Evolutionary conservation across 805 yeast species (phyloP).

Genomic region (Kodamaea sagamina): DNA sequence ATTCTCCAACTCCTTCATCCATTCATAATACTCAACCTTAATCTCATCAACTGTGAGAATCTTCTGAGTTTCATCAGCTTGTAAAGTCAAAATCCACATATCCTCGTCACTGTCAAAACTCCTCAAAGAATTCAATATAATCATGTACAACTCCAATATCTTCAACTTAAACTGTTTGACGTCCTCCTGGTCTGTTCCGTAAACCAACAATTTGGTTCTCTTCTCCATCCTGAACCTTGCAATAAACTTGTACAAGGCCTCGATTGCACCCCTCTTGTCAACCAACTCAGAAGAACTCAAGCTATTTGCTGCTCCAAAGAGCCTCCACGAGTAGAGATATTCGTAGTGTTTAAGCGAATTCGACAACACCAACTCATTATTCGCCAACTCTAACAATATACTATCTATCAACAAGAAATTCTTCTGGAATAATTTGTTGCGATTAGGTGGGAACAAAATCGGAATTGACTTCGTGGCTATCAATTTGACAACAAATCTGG

Average conservation of each 20-base stretch:
- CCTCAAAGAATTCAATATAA: constrained; percentile 41
- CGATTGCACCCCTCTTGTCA: constrained; percentile 47
- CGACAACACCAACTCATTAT: constrained; percentile 30
- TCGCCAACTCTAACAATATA: constrained; percentile 35
- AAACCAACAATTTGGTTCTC: constrained; percentile 18
- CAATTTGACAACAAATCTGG: constrained; percentile 29
- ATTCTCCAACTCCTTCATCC: constrained; percentile 35
- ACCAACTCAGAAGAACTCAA: constrained; percentile 19
- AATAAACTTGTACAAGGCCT: constrained; percentile 40
- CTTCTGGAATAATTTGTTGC: constrained; percentile 21
- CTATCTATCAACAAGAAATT: constrained; percentile 36
- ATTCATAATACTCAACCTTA: constrained; percentile 33
- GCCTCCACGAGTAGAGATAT: constrained; percentile 44
- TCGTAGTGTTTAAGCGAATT: constrained; percentile 38
- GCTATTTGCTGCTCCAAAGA: constrained; percentile 26
- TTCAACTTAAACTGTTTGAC: constrained; percentile 38
- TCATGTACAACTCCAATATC: constrained; percentile 42
- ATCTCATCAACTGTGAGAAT: constrained; percentile 33
- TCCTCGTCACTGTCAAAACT: constrained; percentile 37
- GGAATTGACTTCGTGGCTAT: constrained; percentile 25
- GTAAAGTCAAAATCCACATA: constrained; percentile 35
- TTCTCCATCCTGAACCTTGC: constrained; percentile 34
- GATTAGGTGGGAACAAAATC: constrained; percentile 24
- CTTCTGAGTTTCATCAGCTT: constrained; percentile 16
- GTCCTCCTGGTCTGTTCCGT: constrained; percentile 21